Evolutionary conservation across 495 filamentous ascomycete species (phyloP).

Genomic region (Penicillium alfredii): DNA sequence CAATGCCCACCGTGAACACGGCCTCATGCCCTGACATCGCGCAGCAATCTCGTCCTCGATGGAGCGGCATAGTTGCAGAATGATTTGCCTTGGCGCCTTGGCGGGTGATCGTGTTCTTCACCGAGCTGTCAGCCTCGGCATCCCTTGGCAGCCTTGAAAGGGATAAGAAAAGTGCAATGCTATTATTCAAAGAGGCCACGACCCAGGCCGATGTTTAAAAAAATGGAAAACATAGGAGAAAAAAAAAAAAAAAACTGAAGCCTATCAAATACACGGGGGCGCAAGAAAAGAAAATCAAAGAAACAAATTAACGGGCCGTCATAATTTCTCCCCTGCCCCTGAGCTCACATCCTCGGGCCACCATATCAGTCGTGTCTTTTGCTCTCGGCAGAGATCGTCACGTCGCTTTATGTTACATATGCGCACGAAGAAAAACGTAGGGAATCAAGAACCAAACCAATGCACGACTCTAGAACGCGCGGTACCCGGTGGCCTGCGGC

Average conservation of each 20-base stretch:
- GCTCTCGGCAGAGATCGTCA: conserved; percentile 25
- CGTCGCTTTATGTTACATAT: conserved; percentile 40
- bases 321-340: conserved; percentile 10
- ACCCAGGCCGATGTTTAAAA: conserved; percentile 8
- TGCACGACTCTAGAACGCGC: conserved; percentile 44
- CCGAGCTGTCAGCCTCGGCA: conserved; percentile 3
- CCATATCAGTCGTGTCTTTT: conserved; percentile 21
- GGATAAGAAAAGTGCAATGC: conserved; percentile 11
- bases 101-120: conserved; percentile 8
- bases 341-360: conserved; percentile 6
- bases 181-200: conserved; percentile 13
- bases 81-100: conserved; percentile 20
- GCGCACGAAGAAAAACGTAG: conserved; percentile 16
- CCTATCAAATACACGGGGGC: conserved; percentile 26
- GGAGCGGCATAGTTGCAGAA: conserved; percentile 5
- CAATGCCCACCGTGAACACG: background rate
- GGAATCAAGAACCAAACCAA: conserved; percentile 6
- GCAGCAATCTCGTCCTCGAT: no score
- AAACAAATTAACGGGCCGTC: conserved; percentile 21
- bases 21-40: conserved; percentile 3
- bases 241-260: conserved; percentile 5
- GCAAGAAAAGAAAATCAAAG: conserved; percentile 19
- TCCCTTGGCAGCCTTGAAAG: conserved; percentile 7
- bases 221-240: background rate
- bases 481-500: conserved; percentile 72